These are phyloP conservation scores for Smittium culicis DNA, from an alignment of 371 early-diverging fungal genomes.

Conservation along the genomic window DNA sequence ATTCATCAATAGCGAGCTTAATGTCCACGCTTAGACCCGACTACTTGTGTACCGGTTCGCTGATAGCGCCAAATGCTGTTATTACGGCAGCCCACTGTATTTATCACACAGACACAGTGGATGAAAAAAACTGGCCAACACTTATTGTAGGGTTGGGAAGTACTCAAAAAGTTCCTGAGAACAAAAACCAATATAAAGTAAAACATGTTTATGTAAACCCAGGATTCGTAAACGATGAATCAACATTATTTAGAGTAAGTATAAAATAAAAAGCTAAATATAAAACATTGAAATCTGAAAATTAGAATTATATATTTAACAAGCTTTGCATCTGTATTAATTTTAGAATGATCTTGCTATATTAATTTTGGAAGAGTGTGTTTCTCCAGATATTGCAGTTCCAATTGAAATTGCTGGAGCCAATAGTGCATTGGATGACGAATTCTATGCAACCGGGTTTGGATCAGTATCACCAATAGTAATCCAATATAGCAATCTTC, in stretches of 20 bases:
- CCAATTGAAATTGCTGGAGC: not conserved
- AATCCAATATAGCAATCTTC: not conserved
- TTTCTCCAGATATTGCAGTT: constrained; percentile 1
- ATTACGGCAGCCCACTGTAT: constrained; percentile 28
- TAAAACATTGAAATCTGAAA: not conserved
- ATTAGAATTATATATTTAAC: not conserved
- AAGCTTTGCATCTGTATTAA: not conserved
- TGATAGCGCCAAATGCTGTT: constrained; percentile 24
- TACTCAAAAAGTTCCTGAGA: not conserved
- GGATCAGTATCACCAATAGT: not conserved
- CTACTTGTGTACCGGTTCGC: constrained; percentile 22
- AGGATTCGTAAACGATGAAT: not conserved
- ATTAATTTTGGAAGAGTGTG: constrained; percentile 8
- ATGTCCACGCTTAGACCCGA: not conserved
- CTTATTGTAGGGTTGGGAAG: constrained; percentile 6
- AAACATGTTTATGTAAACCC: not conserved
- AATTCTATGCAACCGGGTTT: not conserved
- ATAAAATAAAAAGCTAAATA: not conserved
- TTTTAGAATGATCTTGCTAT: constrained; percentile 8
- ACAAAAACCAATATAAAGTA: not conserved
- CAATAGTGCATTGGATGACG: not conserved
- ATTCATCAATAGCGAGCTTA: constrained; percentile 1
- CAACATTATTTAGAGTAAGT: not conserved
- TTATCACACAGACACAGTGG: not conserved
- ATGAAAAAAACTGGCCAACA: not conserved